Percentiles rank a stretch among this genome's conserved stretches.
Conservation (phyloP, 306 rosid species). For the Trifolium repens region DNA sequence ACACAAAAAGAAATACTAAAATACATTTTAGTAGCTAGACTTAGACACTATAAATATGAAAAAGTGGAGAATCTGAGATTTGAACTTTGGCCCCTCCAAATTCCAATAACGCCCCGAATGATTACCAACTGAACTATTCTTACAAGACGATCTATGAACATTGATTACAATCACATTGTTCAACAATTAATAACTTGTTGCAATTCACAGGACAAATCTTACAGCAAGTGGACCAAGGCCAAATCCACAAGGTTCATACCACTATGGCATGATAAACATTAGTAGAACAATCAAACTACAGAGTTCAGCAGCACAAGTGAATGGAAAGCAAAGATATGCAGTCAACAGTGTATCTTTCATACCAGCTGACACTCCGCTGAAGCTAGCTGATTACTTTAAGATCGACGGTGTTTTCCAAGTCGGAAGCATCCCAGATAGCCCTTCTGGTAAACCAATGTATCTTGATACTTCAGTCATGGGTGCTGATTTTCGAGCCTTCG, state of each 20-base stretch:
- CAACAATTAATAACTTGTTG: not conserved
- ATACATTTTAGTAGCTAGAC: no score
- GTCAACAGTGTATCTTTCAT: conserved; percentile 75
- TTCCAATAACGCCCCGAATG: no score
- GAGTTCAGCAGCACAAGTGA: conserved; percentile 78
- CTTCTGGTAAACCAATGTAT: conserved; percentile 58
- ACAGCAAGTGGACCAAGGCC: conserved; percentile 99
- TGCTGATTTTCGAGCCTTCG: conserved; percentile 76
- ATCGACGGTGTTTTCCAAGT: conserved; percentile 69
- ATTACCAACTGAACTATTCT: no score
- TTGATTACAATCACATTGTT: conserved; percentile 12
- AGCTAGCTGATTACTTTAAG: conserved; percentile 86
- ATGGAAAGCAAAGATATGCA: conserved; percentile 80
- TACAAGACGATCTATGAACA: no score
- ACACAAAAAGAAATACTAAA: no score
- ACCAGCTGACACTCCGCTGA: conserved; percentile 80
- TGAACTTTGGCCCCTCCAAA: no score
- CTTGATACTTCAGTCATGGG: conserved; percentile 90
- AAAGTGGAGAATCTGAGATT: no score
- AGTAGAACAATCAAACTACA: conserved; percentile 65
- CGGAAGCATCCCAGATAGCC: conserved; percentile 78
- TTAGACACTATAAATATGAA: no score
- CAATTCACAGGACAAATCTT: conserved; percentile 71
- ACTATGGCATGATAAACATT: conserved; percentile 74
- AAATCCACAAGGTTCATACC: conserved; percentile 96